Base-by-base conservation (phyloP, 2,329 filamentous ascomycete genomes). In the Thelonectria discophora region DNA sequence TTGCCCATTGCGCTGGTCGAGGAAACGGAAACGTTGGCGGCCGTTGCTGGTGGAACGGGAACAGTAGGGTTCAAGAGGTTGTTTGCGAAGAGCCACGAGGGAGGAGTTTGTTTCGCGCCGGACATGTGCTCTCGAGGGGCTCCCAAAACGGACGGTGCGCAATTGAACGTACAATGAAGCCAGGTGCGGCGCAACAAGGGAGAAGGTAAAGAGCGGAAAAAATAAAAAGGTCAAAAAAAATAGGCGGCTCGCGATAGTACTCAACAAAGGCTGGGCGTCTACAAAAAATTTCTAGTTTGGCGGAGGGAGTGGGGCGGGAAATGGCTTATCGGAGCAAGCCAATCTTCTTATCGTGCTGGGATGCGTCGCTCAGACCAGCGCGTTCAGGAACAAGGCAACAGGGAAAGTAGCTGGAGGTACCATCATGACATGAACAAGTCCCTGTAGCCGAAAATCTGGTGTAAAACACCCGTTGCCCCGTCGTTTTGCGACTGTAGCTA, bases 1-100 rank as follows among this genome's bases (percentile, higher is more conserved):
- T 69, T 78, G 65, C 70, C 75, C 78, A 80, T 80, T 40, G 66
- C 68, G 47, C 60, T n/a, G 53, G 58, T 46, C 27, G 27, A 30
- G 27, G 27, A 24, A 24, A 24, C 21, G 21, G 21, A 6, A 3
- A 6, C 21, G 21, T 24, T 24, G 21, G 21, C 6, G 27, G 27
- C 21, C 6, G 21, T 4, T 32, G 65, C 63, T 55, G 10, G 65
- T 40, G 43, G 55, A 58, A 30, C 60, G 59, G 43, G 55, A 58
- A 30, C 60, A 58, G 59, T 55, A 42, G 65, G 62, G 54, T 71
- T 71, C 30, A 65, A 46, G 51, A 66, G 65, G 69, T 81, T 81
- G 57, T 80, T 80, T 48, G 77, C 77, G 65, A 81, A 81, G 54
- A 81, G 75, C 79, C 79, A 81, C 51, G 77, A 67, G 27, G 79